phyloP scores from a whole-genome alignment of 2,329 filamentous ascomycete species.

The Colletotrichum scovillei region DNA sequence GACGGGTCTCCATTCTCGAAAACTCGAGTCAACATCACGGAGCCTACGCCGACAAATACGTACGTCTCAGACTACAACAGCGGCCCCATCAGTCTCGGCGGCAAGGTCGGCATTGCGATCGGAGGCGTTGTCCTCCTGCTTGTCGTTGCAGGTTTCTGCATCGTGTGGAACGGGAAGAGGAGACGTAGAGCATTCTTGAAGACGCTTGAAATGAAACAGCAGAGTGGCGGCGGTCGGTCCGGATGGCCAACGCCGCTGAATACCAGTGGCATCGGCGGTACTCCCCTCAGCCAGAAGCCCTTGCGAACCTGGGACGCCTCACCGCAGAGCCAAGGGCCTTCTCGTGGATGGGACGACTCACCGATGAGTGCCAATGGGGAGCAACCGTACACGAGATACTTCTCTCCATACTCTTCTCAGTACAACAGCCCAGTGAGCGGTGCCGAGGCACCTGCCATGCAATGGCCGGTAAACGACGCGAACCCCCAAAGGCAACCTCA shows the following conservation, averaged over 20 bases:
- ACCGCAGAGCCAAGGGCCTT: constrained; percentile 64
- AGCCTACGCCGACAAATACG: constrained; percentile 54
- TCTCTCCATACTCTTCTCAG: constrained; percentile 70
- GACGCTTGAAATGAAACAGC: constrained; percentile 51
- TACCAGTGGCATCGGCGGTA: constrained; percentile 37
- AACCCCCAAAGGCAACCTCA: constrained; percentile 30
- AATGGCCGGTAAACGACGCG: constrained; percentile 50
- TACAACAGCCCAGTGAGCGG: constrained; percentile 62
- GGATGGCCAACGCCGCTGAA: constrained; percentile 55
- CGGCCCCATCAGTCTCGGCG: constrained; percentile 62
- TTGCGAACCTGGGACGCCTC: constrained; percentile 63
- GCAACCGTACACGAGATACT: constrained; percentile 57
- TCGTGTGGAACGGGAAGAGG: constrained; percentile 68
- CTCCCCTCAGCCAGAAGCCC: constrained; percentile 46
- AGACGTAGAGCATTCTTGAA: constrained; percentile 64
- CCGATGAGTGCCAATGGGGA: constrained; percentile 58
- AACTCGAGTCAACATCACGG: constrained; percentile 59
- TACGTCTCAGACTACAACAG: constrained; percentile 53
- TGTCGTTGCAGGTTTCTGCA: constrained; percentile 58
- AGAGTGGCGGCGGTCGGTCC: constrained; percentile 38
- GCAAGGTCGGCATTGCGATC: constrained; percentile 68
- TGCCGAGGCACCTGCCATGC: constrained; percentile 49
- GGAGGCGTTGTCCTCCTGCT: constrained; percentile 62
- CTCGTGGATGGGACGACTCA: constrained; percentile 63
- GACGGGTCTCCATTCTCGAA: constrained; percentile 64